Conservation (phyloP, 306 rosid genomes). For the Aeschynomene evenia region DNA sequence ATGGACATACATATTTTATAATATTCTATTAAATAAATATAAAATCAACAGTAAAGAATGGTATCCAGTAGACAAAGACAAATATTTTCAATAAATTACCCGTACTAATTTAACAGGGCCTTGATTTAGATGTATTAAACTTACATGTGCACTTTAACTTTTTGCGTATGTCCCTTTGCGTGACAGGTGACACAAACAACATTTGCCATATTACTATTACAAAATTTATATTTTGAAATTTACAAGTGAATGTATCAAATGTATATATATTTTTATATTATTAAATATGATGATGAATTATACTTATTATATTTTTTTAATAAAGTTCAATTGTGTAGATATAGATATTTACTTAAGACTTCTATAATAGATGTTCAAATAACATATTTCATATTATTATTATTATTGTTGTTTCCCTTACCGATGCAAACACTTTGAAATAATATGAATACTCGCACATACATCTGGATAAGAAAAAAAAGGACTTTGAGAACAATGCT, state of each 20-base stretch:
- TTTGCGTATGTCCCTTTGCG: background rate
- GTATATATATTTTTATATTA: too few species aligned
- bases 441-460: background rate
- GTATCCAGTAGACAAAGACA: constrained; percentile 26
- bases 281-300: too few species aligned
- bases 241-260: too few species aligned
- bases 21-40: background rate
- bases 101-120: background rate
- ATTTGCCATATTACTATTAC: background rate
- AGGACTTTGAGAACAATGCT: background rate
- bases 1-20: background rate
- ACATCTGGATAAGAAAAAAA: background rate
- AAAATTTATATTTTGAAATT: too few species aligned
- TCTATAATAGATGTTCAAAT: too few species aligned
- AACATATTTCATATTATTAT: too few species aligned
- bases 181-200: background rate
- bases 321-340: too few species aligned
- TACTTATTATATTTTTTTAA: too few species aligned
- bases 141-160: constrained; percentile 29
- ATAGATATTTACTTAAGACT: too few species aligned
- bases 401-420: too few species aligned
- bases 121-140: constrained; percentile 5
- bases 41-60: constrained; percentile 4
- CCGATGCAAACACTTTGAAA: background rate
- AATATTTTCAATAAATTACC: constrained; percentile 22